Base-by-base conservation (phyloP, 148 eudicot genomes). In the Mesembryanthemum crystallinum region DNA sequence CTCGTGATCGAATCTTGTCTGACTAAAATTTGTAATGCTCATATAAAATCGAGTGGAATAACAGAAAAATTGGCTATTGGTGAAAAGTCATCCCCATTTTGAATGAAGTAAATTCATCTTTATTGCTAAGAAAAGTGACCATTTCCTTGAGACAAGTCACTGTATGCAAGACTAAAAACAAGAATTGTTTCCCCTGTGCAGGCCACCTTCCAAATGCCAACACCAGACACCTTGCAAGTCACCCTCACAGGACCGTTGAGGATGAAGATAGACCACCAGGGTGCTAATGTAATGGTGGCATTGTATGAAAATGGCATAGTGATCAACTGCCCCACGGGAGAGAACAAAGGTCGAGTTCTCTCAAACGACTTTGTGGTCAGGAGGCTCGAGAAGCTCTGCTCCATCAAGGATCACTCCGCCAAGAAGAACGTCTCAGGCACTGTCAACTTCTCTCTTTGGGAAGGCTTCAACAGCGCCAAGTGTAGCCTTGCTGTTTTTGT, bases 361-460 rank as follows among this genome's bases (percentile, higher is more conserved):
- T 87, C 90, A 0, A 91, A 88, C n/a, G 92, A 93, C 76, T 93
- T 73, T 10, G 94, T 91, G 14, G 91, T 93, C 12, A 76, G 94
- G 63, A 86, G 73, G 73, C 91, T 91, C 55, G 86, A 86, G 35
- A 91, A 91, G 83, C 86, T 93, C 8, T 82, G 89, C 65, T 83
- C 77, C 1, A 80, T 89, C 66, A 89, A 91, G 73, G 94, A 93
- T 72, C 67, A 74, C 21, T 62, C 94, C 0, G 82, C 91, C 39
- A 91, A 89, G 84, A 91, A 89, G 79, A 82, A 75, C 0, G 28
- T 93, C 7, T 69, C 86, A 0, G 92, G 92, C 9, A 85, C 88
- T 1, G 61, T 89, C 7, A 78, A 78, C 67, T 91, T 93, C 58
- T n/a, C 87, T 6, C 64, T 93, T 0, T 91, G 94, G 92, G 89